phyloP scores from a whole-genome alignment of 495 filamentous ascomycete genomes.

The Letharia lupina region DNA sequence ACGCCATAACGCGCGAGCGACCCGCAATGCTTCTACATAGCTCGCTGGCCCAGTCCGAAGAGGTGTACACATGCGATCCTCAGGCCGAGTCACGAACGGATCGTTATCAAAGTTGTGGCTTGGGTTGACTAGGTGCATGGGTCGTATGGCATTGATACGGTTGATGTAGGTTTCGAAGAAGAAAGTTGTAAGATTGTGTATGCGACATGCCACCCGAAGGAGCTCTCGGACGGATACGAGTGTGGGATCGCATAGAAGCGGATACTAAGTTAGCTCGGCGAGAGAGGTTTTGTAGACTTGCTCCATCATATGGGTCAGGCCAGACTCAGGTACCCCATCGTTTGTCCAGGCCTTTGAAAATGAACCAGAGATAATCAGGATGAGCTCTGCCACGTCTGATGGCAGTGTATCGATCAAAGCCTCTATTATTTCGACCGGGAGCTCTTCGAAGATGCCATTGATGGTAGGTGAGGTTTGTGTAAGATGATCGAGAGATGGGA shows the following conservation, averaged over 20 bases:
- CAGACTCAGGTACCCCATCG: too few species aligned
- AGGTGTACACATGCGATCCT: constrained; percentile 4
- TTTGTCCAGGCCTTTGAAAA: neutral
- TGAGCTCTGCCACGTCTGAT: constrained; percentile 4
- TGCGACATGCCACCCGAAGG: neutral
- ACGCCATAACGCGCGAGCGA: constrained; percentile 10
- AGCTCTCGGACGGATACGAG: neutral
- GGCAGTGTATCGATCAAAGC: neutral
- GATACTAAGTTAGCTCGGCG: neutral
- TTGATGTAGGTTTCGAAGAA: constrained; percentile 10
- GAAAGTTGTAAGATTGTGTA: constrained; percentile 8
- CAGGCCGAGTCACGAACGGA: constrained; percentile 7
- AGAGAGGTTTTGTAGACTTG: too few species aligned
- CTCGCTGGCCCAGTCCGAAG: neutral
- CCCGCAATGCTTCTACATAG: constrained; percentile 2
- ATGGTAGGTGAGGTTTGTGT: neutral
- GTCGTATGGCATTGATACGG: neutral
- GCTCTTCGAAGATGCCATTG: neutral
- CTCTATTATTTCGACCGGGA: neutral
- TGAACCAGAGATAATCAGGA: neutral
- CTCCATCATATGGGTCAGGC: too few species aligned
- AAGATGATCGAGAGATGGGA: constrained; percentile 5
- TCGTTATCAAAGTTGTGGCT: neutral
- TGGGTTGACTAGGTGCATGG: constrained; percentile 6
- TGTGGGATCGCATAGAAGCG: constrained; percentile 4